Evolutionary conservation across 2,329 filamentous ascomycete genomes (phyloP).

Genomic region (Teratosphaeria gauchensis): DNA sequence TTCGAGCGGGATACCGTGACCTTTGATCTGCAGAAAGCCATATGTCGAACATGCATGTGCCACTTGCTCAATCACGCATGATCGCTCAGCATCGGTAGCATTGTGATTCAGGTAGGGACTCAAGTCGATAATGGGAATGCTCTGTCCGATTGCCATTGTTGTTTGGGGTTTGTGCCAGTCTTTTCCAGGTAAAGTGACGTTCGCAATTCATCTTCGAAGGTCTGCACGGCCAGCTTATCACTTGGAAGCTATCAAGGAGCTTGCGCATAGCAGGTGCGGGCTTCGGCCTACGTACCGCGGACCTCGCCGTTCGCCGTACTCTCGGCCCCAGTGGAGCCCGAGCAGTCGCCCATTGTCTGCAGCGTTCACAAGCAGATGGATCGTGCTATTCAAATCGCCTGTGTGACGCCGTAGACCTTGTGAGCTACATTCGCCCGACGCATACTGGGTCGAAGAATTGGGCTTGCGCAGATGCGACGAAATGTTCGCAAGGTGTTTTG

Average conservation of each 20-base stretch:
- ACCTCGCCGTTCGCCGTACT: not conserved
- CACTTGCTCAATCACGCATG: slow-evolving; percentile 33
- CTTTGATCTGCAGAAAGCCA: slow-evolving; percentile 36
- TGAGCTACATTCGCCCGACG: too few relatives aligned
- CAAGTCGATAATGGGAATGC: slow-evolving; percentile 33
- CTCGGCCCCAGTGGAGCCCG: not conserved
- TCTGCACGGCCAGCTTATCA: not conserved
- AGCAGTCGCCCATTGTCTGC: not conserved
- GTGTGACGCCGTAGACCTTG: too few relatives aligned
- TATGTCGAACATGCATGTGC: slow-evolving; percentile 30
- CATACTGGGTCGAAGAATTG: too few relatives aligned
- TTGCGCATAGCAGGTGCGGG: not conserved
- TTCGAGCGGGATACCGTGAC: slow-evolving; percentile 29
- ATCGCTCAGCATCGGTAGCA: slow-evolving; percentile 17
- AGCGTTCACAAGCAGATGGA: not conserved
- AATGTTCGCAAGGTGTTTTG: not conserved
- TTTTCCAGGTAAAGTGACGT: too few relatives aligned
- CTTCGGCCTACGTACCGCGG: not conserved
- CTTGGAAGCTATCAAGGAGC: not conserved
- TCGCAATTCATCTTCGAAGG: not conserved
- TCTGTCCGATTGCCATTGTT: not conserved
- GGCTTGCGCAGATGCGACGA: too few relatives aligned
- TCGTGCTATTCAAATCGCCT: not conserved
- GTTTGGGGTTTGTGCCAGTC: not conserved
- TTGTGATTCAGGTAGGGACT: slow-evolving; percentile 26